These are phyloP conservation scores for Coccomyxa subellipsoidea DNA, from an alignment of 163 green algal genomes.

Conservation along the genomic window DNA sequence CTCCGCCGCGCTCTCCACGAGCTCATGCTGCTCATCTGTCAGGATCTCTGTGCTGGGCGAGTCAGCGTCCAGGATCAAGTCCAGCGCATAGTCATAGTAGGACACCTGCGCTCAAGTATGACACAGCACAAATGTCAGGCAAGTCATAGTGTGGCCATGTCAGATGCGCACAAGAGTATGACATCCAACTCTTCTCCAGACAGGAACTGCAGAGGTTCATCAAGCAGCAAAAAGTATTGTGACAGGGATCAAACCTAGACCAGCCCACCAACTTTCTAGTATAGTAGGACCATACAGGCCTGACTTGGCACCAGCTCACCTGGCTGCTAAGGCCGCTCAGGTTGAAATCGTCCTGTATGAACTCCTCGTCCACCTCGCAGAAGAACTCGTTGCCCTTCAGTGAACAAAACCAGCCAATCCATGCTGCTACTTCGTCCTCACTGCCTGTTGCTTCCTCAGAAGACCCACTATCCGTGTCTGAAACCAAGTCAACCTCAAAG, in stretches of 20 bases:
- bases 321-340: conserved; percentile 86
- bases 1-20: conserved; percentile 95
- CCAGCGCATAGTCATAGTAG: conserved; percentile 99
- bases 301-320: background rate
- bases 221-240: background rate
- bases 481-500: conserved; percentile 8
- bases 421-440: conserved; percentile 71
- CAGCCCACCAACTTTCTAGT: background rate
- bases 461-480: conserved; percentile 30
- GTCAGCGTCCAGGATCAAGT: conserved; percentile 97
- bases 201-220: too few relatives aligned
- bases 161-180: background rate
- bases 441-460: conserved; percentile 28
- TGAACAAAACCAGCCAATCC: conserved; percentile 96
- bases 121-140: too few relatives aligned
- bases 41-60: conserved; percentile 83
- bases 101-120: conserved; percentile 62
- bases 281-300: background rate
- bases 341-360: conserved; percentile 99
- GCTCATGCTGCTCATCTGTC: conserved; percentile 95
- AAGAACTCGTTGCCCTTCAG: conserved; percentile 99
- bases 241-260: background rate
- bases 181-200: too few relatives aligned
- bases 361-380: conserved; percentile 98
- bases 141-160: too few relatives aligned